Evolutionary conservation across 768 basidiomycete genomes (phyloP), one percentile per base, ranked within the genome.

Genomic region (Kwoniella heveanensis): DNA sequence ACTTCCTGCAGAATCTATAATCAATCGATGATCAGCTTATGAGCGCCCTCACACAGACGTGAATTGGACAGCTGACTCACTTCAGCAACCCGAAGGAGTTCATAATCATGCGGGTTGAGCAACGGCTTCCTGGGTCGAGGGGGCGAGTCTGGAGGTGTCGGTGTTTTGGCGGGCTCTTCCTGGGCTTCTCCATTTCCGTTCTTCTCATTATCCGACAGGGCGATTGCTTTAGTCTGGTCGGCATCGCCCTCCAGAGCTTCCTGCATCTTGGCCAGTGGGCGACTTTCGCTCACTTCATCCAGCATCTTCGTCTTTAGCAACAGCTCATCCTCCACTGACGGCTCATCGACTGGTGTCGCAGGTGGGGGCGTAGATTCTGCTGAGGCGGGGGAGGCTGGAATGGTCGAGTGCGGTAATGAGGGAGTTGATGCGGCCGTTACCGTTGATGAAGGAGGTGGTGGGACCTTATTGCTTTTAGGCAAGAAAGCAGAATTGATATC

Each of bases 401-500:
- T 62, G 54, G 15, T 12, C 64, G 47, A 53, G 39, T 19, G 52
- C 47, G 21, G 62, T 21, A 19, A 58, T 5, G 50, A 48, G 24
- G 66, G 54, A 24, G 68, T 26, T 6, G 64, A 29, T 8, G 67
- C 32, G 0, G 72, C 51, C 1, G 68, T 39, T 4, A 66, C 26
- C 3, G 70, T 48, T 1, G 66, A 47, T 10, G 68, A 47, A 0
- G 72, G 57, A 1, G 68, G 47, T 13, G 66, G 30, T 19, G 26
- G 63, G 24, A 62, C 24, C n/a, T 57, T 62, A 19, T 57, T 49
- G 62, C 60, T 84, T 79, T 46, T 83, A 80, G 60, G 87, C 66
- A 30, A 88, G 81, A 95, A 94, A 0, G 92, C 85, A 4, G 91
- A 91, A 78, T 99, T 99, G 79, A 99, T 99, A 81, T 99, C 96